Base-by-base conservation (phyloP, 305 asterid species). In the Fraxinus dipetala region DNA sequence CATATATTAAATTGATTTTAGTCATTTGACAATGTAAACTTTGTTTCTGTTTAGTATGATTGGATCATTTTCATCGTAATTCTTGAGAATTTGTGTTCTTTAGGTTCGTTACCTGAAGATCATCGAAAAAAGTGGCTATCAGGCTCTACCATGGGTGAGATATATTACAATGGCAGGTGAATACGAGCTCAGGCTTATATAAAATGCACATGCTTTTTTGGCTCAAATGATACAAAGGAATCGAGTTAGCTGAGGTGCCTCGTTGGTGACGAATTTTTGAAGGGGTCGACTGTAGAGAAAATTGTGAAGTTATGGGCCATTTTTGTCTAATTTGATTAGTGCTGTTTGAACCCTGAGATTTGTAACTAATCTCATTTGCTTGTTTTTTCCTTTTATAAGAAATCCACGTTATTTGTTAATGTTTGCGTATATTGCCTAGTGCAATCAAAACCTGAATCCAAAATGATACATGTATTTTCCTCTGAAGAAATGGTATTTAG, bases 61-160 rank as follows among this genome's bases (percentile, higher is more conserved):
- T 63, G 74, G 38, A 67, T 67, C 75, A 30, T 67, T 26, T 67
- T 26, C 1, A 28, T 30, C 5, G 8, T 28, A 30, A 67, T 67
- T 67, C 20, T 14, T 26, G 75, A 69, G 75, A 28, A 72, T 70
- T 77, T 73, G 40, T 30, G 0, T 83, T 28, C 18, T 82, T 88
- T 45, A 91, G 94, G 92, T 91, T 80, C 93, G 94, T 26, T 91
- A 89, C 90, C 82, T 91, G 87, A 91, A 91, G 84, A 88, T 91
- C 80, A 91, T 91, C 5, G 94, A 91, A 76, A 91, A 91, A 79
- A 89, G 94, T 83, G 94, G 94, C 35, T 91, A 91, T 78, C 94
- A 89, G 78, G 92, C 94, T 82, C 92, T 91, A 48, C 94, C 94
- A 24, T 91, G 94, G 94, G 94, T 91, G 87, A 85, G 92, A 90